Evolutionary conservation across 345 rosid genomes (phyloP).

Genomic region (Aquilaria yunnanensis): DNA sequence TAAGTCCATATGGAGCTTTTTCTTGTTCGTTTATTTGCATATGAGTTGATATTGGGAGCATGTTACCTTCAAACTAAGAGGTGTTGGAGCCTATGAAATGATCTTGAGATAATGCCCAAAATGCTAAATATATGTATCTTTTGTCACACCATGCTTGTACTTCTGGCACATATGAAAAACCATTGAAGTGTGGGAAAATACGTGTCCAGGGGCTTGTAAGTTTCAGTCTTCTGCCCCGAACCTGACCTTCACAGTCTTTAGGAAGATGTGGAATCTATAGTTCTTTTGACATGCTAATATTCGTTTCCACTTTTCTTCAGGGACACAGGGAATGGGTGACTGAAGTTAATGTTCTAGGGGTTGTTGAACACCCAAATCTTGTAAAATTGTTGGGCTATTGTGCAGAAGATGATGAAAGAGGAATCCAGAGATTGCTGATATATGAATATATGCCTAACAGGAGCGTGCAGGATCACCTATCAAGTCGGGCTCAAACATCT

Average conservation of each 20-base stretch:
- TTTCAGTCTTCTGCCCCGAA: no score
- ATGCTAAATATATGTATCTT: no score
- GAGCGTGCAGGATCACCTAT: slow-evolving; percentile 90
- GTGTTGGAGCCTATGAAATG: no score
- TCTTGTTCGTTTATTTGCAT: no score
- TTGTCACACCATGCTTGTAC: no score
- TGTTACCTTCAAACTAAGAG: no score
- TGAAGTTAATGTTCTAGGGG: slow-evolving; percentile 87
- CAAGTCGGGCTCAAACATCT: slow-evolving; percentile 47
- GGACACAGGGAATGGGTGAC: slow-evolving; percentile 99
- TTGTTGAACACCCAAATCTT: slow-evolving; percentile 91
- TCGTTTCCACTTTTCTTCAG: slow-evolving; percentile 24
- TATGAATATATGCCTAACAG: slow-evolving; percentile 88
- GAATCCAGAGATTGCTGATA: slow-evolving; percentile 79
- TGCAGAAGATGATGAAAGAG: slow-evolving; percentile 96
- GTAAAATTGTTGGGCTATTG: slow-evolving; percentile 89
- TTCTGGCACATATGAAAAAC: no score
- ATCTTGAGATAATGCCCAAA: no score
- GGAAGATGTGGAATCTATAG: neutral
- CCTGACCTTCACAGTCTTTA: neutral
- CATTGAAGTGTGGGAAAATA: no score
- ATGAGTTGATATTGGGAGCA: no score
- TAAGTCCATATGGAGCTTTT: no score
- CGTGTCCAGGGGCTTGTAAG: no score
- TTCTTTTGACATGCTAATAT: slow-evolving; percentile 1